Conservation (phyloP, 805 yeast species). For the Candida nitratophila region DNA sequence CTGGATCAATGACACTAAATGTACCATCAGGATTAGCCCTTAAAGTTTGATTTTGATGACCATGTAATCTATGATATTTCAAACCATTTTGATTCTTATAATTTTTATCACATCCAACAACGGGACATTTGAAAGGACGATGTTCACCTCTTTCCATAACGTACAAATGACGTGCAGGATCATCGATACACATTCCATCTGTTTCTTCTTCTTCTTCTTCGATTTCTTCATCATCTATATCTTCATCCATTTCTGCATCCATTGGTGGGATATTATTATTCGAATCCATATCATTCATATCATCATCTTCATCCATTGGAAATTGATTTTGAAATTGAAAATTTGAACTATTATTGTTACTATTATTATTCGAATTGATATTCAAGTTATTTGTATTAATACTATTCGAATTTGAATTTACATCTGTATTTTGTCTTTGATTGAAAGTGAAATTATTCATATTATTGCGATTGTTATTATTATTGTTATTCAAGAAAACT, state of each 20-base stretch:
- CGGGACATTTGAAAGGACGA: constrained; percentile 96
- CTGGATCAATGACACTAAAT: constrained; percentile 87
- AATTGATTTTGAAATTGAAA: constrained; percentile 18
- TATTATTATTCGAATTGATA: constrained; percentile 8
- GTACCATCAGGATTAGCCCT: constrained; percentile 92
- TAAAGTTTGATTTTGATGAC: constrained; percentile 92
- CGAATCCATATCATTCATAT: neutral
- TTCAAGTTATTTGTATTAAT: constrained; percentile 1
- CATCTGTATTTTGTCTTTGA: constrained; percentile 6
- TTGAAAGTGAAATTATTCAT: constrained; percentile 16
- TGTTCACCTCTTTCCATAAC: constrained; percentile 89
- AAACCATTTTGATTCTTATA: constrained; percentile 97
- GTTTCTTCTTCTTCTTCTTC: constrained; percentile 21
- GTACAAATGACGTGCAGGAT: constrained; percentile 91
- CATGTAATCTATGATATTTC: constrained; percentile 91
- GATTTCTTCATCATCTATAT: constrained; percentile 23
- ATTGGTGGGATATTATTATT: constrained; percentile 11
- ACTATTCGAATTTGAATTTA: neutral
- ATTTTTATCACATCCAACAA: constrained; percentile 94
- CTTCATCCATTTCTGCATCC: constrained; percentile 28
- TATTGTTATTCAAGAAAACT: constrained; percentile 51
- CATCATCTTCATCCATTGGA: constrained; percentile 28
- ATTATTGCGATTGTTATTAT: constrained; percentile 12
- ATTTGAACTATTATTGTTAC: constrained; percentile 12
- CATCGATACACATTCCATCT: constrained; percentile 80